phyloP scores from a whole-genome alignment of 2,329 filamentous ascomycete species.

The Furcasterigmium furcatum region DNA sequence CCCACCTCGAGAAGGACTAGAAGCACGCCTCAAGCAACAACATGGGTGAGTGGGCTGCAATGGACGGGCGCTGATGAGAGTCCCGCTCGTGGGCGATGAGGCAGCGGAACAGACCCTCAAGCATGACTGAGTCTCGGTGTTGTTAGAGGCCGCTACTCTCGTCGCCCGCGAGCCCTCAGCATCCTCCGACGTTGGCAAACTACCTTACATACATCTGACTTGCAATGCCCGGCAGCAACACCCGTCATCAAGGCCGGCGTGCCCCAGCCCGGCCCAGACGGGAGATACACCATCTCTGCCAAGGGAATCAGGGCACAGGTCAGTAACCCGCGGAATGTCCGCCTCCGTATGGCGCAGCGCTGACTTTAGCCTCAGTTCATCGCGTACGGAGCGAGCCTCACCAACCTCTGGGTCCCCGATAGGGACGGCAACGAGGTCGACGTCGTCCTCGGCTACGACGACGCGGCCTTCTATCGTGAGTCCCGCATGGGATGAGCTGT shows the following conservation, averaged over 20 bases:
- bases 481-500: too few species aligned
- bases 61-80: too few species aligned
- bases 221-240: background rate
- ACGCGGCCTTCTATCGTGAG: slow-evolving; percentile 51
- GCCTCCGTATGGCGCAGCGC: slow-evolving; percentile 14
- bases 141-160: too few species aligned
- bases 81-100: too few species aligned
- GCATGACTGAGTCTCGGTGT: too few species aligned
- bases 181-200: too few species aligned
- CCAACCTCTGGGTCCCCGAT: slow-evolving; percentile 62
- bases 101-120: too few species aligned
- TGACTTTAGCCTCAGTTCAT: slow-evolving; percentile 35
- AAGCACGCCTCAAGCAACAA: too few species aligned
- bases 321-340: slow-evolving; percentile 30
- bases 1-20: too few species aligned
- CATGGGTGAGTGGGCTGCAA: too few species aligned
- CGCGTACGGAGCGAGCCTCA: slow-evolving; percentile 57
- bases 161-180: too few species aligned
- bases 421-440: slow-evolving; percentile 59
- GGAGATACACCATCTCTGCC: slow-evolving; percentile 29
- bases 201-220: too few species aligned
- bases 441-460: slow-evolving; percentile 62
- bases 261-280: slow-evolving; percentile 22
- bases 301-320: slow-evolving; percentile 31
- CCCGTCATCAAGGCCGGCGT: background rate